Base-by-base conservation (phyloP, 2,329 filamentous ascomycete species). In the Seiridium cupressi region DNA sequence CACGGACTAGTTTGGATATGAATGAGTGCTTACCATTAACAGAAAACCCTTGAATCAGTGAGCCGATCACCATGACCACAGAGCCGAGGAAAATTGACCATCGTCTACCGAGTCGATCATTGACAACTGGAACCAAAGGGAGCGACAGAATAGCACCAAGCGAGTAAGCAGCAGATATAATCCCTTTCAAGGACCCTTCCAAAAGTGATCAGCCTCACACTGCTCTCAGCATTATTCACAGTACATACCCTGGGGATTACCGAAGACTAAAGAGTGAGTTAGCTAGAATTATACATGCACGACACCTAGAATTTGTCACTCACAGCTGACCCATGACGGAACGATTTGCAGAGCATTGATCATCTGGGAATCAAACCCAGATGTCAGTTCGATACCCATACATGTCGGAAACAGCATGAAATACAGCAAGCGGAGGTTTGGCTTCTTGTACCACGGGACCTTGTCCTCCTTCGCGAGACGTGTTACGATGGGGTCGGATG, bases 161-260 rank as follows among this genome's bases (percentile, higher is more conserved):
- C 5, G 82, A 84, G 70, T 88, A 88, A 13, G 83, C 82, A 2
- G 85, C 83, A 1, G 80, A 79, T 40, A 88, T 79, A 58, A 88
- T 80, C 1, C 85, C 85, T 58, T 80, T 76, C 51, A 79, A 69
- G 3, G 76, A 74, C 9, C 77, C 80, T 38, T 72, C 60, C 0
- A 74, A 81, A 32, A 54, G 7, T 38, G 10, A 26, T 49, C 10
- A 34, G 53, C 53, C 13, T 36, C 32, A 18, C 38, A 38, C 7
- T n/a, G 5, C 5, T 47, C 59, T 55, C 18, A 18, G 51, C 53
- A 49, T 7, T 42, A 82, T 48, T 3, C 72, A 63, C 85, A 84
- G 64, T 79, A 65, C 64, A 32, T 32, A 49, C 48, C 40, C 31
- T 51, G 48, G 36, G 57, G 55, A 4, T 58, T n/a, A n/a, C 46